phyloP scores from a whole-genome alignment of 768 basidiomycete species.

The Lenzites betulinus region DNA sequence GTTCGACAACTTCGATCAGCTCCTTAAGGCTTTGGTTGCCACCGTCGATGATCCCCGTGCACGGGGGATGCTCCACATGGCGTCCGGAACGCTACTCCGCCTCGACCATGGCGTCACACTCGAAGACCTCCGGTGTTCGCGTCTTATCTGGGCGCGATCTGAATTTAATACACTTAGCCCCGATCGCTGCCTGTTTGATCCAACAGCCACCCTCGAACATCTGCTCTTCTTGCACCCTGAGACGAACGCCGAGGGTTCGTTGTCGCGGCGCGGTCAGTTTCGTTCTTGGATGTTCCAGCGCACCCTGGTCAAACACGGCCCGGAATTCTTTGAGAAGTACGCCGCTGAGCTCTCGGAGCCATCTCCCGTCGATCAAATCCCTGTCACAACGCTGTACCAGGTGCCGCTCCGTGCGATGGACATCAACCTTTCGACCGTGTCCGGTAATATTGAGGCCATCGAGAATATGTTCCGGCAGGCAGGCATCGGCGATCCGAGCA shows the following conservation, averaged over 20 bases:
- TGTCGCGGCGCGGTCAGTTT: conserved; percentile 9
- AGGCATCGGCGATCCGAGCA: conserved; percentile 18
- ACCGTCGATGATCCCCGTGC: conserved; percentile 33
- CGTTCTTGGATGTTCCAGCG: conserved; percentile 29
- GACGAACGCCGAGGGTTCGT: background rate
- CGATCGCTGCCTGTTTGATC: background rate
- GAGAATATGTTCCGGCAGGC: conserved; percentile 31
- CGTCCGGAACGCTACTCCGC: conserved; percentile 36
- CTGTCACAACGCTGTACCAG: conserved; percentile 18
- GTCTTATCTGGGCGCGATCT: conserved; percentile 38
- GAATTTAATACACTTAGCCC: conserved; percentile 23
- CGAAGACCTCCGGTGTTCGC: conserved; percentile 35
- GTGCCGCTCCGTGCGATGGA: conserved; percentile 27
- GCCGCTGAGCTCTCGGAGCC: conserved; percentile 20
- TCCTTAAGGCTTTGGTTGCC: conserved; percentile 33
- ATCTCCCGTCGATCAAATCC: conserved; percentile 22
- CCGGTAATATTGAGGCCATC: conserved; percentile 28
- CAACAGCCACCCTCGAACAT: background rate
- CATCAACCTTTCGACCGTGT: conserved; percentile 20
- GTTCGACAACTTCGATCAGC: conserved; percentile 44
- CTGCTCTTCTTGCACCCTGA: background rate
- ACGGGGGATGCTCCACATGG: conserved; percentile 36
- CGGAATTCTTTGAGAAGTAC: background rate
- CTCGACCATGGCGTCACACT: conserved; percentile 24
- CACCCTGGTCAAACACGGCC: conserved; percentile 33